A percentile compares a stretch with the other conserved stretches of the same genome.
These are phyloP conservation scores for Pythium insidiosum DNA, from an alignment of 352 stramenopile species.

Conservation along the genomic window DNA sequence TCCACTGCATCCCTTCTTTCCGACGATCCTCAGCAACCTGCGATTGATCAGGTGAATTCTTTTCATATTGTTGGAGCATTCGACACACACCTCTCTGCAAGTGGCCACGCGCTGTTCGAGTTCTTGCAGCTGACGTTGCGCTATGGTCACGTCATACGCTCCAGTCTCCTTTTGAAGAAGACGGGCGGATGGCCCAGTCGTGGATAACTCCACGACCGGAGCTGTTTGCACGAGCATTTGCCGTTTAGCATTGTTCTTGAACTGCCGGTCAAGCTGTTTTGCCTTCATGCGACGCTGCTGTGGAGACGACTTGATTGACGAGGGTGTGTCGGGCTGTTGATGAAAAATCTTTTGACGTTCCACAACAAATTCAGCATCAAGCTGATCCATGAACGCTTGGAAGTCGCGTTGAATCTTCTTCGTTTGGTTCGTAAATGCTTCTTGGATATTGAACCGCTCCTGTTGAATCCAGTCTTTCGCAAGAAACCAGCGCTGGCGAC, in stretches of 20 bases:
- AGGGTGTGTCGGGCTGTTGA: too few relatives aligned
- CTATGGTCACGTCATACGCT: conserved; percentile 3
- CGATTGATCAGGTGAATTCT: not conserved
- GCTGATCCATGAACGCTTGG: conserved; percentile 26
- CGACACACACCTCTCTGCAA: conserved; percentile 8
- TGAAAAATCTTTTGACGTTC: conserved; percentile 27
- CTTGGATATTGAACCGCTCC: conserved; percentile 62
- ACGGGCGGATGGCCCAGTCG: not conserved
- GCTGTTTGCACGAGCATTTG: conserved; percentile 27
- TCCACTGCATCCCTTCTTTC: conserved; percentile 45
- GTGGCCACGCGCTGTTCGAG: conserved; percentile 6
- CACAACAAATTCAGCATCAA: conserved; percentile 24
- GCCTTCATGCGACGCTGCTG: not conserved
- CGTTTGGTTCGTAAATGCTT: conserved; percentile 55
- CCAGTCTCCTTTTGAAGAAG: not conserved
- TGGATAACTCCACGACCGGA: conserved; percentile 11
- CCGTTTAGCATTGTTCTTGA: conserved; percentile 24
- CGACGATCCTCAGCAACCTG: conserved; percentile 27
- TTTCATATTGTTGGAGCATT: not conserved
- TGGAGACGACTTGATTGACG: too few relatives aligned
- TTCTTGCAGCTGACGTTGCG: conserved; percentile 10
- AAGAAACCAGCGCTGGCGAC: conserved; percentile 16
- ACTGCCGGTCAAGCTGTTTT: conserved; percentile 14
- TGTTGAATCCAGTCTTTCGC: conserved; percentile 45
- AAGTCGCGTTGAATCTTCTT: conserved; percentile 45